Conservation (phyloP, 108 stramenopile genomes). For the Fragilariopsis cylindrus region DNA sequence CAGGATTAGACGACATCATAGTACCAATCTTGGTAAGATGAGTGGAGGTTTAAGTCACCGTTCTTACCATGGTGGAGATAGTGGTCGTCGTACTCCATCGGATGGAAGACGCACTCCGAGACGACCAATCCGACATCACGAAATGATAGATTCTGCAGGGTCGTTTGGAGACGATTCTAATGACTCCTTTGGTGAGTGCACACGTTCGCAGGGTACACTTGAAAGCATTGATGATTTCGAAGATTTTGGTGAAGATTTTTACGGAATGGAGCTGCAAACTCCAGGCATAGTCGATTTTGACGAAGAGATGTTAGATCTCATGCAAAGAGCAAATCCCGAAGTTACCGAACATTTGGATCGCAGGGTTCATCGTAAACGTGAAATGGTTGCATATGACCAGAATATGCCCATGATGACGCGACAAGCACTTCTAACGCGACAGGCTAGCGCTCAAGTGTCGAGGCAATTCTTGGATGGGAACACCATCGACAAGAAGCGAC, state of each 20-base stretch:
- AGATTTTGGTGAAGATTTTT: conserved; percentile 31
- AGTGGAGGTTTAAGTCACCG: conserved; percentile 8
- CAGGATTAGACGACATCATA: conserved; percentile 22
- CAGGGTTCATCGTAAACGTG: conserved; percentile 32
- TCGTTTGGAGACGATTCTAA: conserved; percentile 22
- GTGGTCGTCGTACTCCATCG: conserved; percentile 3
- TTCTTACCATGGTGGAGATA: conserved; percentile 26
- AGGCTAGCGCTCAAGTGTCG: conserved; percentile 31
- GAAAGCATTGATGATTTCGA: conserved; percentile 40
- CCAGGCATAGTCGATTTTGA: conserved; percentile 43
- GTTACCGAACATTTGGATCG: conserved; percentile 33
- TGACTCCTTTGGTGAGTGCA: conserved; percentile 25
- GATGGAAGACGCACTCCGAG: conserved; percentile 27
- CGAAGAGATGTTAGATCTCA: conserved; percentile 37
- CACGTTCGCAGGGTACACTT: conserved; percentile 1
- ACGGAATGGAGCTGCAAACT: conserved; percentile 34
- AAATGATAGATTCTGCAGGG: not conserved
- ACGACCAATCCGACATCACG: conserved; percentile 12
- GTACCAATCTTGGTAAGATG: conserved; percentile 11
- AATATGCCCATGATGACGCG: conserved; percentile 53
- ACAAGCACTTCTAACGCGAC: conserved; percentile 39
- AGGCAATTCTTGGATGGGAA: conserved; percentile 33
- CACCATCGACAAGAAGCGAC: conserved; percentile 22
- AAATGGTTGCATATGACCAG: conserved; percentile 32
- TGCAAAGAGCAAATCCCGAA: conserved; percentile 43